Conservation (phyloP, 2,329 filamentous ascomycete genomes). For the Pyrenophora tritici-repentis region DNA sequence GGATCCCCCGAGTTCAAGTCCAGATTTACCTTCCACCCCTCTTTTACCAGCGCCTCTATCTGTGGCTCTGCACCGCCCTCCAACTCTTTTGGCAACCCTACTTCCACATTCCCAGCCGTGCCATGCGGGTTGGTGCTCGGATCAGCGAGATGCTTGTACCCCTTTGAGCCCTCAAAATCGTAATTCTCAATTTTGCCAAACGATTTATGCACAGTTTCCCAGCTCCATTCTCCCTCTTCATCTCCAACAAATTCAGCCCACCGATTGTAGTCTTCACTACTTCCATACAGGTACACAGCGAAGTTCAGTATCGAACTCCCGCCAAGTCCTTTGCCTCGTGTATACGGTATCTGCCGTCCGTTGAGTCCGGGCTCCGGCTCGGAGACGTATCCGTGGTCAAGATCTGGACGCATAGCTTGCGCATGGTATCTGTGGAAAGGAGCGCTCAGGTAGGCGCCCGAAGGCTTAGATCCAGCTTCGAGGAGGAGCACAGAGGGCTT, state of each 20-base stretch:
- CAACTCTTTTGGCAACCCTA: constrained; percentile 56
- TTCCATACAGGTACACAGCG: constrained; percentile 52
- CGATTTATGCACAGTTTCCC: constrained; percentile 58
- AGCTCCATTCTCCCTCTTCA: constrained; percentile 62
- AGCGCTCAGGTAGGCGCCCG: constrained; percentile 46
- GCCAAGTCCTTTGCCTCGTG: constrained; percentile 56
- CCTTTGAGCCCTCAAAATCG: constrained; percentile 42
- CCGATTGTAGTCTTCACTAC: constrained; percentile 64
- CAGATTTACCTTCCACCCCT: constrained; percentile 60
- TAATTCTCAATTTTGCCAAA: constrained; percentile 62
- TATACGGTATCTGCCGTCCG: constrained; percentile 49
- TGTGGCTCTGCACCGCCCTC: constrained; percentile 62
- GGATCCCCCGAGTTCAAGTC: constrained; percentile 55
- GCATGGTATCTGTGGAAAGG: constrained; percentile 61
- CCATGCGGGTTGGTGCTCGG: constrained; percentile 57
- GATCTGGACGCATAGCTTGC: constrained; percentile 50
- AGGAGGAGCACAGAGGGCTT: constrained; percentile 63
- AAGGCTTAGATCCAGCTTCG: constrained; percentile 63
- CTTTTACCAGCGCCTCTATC: constrained; percentile 60
- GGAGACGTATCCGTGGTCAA: constrained; percentile 58
- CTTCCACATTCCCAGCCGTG: constrained; percentile 30
- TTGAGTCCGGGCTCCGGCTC: constrained; percentile 39
- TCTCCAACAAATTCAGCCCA: constrained; percentile 64
- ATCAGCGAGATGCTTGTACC: constrained; percentile 54
- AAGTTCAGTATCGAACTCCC: constrained; percentile 56